A percentile compares a stretch with the other conserved stretches of the same genome.
phyloP scores from a whole-genome alignment of 768 basidiomycete species.

The Naganishia onofrii region DNA sequence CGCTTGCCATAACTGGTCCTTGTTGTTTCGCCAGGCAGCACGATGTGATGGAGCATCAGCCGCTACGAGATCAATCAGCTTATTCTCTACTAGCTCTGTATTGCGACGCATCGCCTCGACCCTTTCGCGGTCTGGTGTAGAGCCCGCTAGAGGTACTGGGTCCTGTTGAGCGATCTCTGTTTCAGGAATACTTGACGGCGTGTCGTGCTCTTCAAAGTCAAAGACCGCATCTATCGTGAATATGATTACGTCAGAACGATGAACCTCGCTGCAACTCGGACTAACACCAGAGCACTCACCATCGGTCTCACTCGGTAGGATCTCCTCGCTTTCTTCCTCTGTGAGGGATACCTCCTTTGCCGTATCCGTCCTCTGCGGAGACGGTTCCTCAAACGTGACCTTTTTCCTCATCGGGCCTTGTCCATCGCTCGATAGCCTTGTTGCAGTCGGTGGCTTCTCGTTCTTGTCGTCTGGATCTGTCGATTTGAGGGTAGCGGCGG shows the following conservation, averaged over 20 bases:
- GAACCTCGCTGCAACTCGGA: too few relatives aligned
- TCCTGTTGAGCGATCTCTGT: not conserved
- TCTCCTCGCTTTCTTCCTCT: slow-evolving; percentile 26
- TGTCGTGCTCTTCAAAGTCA: slow-evolving; percentile 50
- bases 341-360: not conserved
- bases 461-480: not conserved
- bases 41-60: slow-evolving; percentile 50
- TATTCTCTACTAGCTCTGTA: slow-evolving; percentile 43
- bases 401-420: slow-evolving; percentile 33
- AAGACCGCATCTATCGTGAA: slow-evolving; percentile 40
- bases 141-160: slow-evolving; percentile 1
- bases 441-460: not conserved
- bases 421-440: not conserved
- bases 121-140: slow-evolving; percentile 9
- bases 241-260: too few relatives aligned
- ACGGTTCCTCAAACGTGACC: slow-evolving; percentile 49
- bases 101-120: slow-evolving; percentile 23
- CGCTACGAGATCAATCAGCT: slow-evolving; percentile 45
- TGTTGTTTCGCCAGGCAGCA: slow-evolving; percentile 41
- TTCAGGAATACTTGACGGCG: slow-evolving; percentile 1
- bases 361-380: not conserved
- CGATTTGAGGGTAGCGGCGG: not conserved
- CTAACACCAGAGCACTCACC: slow-evolving; percentile 26
- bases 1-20: slow-evolving; percentile 30
- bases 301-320: slow-evolving; percentile 21